A percentile compares a stretch with the other conserved stretches of the same genome.
Conservation (phyloP, 208 protist species). For the Angomonas ambiguus region DNA sequence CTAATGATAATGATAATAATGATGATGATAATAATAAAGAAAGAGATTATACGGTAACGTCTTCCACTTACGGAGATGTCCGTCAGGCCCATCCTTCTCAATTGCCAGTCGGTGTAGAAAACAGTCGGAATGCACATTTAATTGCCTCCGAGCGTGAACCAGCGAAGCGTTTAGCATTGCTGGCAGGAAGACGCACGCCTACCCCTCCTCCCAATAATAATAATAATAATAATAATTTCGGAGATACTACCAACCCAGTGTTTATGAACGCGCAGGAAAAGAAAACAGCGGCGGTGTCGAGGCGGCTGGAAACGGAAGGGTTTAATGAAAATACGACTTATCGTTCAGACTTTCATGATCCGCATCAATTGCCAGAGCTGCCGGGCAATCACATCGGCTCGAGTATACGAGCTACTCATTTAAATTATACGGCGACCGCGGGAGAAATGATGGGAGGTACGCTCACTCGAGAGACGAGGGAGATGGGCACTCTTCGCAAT, state of each 20-base stretch:
- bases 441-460: constrained; percentile 56
- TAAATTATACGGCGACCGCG: constrained; percentile 20
- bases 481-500: constrained; percentile 44
- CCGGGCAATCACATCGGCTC: constrained; percentile 32
- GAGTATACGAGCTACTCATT: constrained; percentile 31
- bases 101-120: constrained; percentile 50
- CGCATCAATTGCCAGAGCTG: constrained; percentile 64
- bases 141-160: constrained; percentile 46
- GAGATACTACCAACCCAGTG: constrained; percentile 69
- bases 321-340: constrained; percentile 72
- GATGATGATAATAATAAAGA: no score
- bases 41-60: constrained; percentile 63
- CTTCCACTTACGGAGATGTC: constrained; percentile 71
- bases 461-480: constrained; percentile 30
- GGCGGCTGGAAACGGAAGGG: constrained; percentile 63
- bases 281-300: constrained; percentile 40
- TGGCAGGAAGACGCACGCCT: constrained; percentile 26
- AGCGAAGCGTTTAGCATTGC: constrained; percentile 46
- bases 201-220: background rate
- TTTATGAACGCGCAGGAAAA: constrained; percentile 35
- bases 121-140: constrained; percentile 38
- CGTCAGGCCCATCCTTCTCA: constrained; percentile 57
- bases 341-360: constrained; percentile 59
- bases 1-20: no score
- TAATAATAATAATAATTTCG: constrained; percentile 15